These are phyloP conservation scores for Paramarasmius palmivorus DNA, from an alignment of 1,284 basidiomycete genomes.

Conservation along the genomic window DNA sequence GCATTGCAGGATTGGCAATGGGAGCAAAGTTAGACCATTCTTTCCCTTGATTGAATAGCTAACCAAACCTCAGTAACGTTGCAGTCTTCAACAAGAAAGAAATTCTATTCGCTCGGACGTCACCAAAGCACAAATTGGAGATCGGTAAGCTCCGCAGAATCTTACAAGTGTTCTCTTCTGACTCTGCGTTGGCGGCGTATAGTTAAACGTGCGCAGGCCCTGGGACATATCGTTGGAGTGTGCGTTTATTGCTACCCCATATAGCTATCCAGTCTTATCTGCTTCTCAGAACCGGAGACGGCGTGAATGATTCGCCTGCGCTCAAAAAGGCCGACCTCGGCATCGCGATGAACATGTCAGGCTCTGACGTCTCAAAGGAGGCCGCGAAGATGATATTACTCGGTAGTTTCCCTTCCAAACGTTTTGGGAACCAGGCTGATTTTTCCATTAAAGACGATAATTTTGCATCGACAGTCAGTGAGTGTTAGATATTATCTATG, in stretches of 20 bases:
- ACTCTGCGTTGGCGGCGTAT: too few species aligned
- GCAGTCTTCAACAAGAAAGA: constrained; percentile 65
- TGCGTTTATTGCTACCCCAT: too few species aligned
- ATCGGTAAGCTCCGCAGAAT: too few species aligned
- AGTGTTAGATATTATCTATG: constrained; percentile 28
- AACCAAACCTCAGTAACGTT: constrained; percentile 3
- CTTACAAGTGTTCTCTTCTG: too few species aligned
- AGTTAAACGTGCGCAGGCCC: constrained; percentile 68
- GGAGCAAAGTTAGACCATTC: too few species aligned
- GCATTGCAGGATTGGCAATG: constrained; percentile 65
- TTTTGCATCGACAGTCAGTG: constrained; percentile 68
- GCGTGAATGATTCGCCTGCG: constrained; percentile 72
- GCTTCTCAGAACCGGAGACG: constrained; percentile 70
- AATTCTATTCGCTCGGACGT: constrained; percentile 72
- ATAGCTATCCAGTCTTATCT: too few species aligned
- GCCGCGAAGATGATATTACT: constrained; percentile 70
- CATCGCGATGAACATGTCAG: constrained; percentile 75
- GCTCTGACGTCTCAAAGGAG: constrained; percentile 73
- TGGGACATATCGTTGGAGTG: constrained; percentile 73
- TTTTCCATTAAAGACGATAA: too few species aligned
- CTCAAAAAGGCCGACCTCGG: constrained; percentile 73
- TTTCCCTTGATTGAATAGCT: constrained; percentile 27
- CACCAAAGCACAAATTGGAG: constrained; percentile 71
- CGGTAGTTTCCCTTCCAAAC: too few species aligned
- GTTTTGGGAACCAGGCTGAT: too few species aligned